A percentile compares a stretch with the other conserved stretches of the same genome.
phyloP scores from a whole-genome alignment of 768 basidiomycete species.

The Phaeotremella skinneri region DNA sequence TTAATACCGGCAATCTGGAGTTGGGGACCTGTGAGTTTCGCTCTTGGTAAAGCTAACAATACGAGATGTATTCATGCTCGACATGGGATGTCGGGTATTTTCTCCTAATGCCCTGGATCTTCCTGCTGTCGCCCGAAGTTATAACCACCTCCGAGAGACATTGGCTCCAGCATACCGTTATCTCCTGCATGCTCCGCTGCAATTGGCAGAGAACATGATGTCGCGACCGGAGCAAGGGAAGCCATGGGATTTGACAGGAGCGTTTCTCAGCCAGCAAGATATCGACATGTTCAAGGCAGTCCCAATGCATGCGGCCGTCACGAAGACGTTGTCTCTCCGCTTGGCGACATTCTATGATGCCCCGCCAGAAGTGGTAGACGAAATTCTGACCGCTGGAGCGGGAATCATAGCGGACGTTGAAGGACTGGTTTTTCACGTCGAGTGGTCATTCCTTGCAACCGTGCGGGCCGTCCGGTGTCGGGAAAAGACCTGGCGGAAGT shows the following conservation, averaged over 20 bases:
- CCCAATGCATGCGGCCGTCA: conserved; percentile 12
- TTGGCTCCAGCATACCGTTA: not conserved
- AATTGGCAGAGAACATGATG: conserved; percentile 10
- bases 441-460: conserved; percentile 24
- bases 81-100: conserved; percentile 17
- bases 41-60: not conserved
- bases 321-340: conserved; percentile 9
- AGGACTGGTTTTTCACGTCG: conserved; percentile 15
- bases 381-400: not conserved
- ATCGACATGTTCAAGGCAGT: conserved; percentile 4
- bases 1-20: conserved; percentile 21
- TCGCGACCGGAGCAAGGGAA: not conserved
- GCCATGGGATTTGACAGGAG: conserved; percentile 13
- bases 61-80: conserved; percentile 18
- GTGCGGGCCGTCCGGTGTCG: conserved; percentile 9
- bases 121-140: not conserved
- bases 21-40: conserved; percentile 16
- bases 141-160: conserved; percentile 5
- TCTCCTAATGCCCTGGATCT: conserved; percentile 8
- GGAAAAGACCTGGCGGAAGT: not conserved
- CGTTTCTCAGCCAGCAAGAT: conserved; percentile 2
- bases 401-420: not conserved
- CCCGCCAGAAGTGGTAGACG: conserved; percentile 10
- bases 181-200: conserved; percentile 17
- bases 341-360: conserved; percentile 30